Conservation (phyloP, 1,139 yeast species). For the Maudiozyma humilis region DNA sequence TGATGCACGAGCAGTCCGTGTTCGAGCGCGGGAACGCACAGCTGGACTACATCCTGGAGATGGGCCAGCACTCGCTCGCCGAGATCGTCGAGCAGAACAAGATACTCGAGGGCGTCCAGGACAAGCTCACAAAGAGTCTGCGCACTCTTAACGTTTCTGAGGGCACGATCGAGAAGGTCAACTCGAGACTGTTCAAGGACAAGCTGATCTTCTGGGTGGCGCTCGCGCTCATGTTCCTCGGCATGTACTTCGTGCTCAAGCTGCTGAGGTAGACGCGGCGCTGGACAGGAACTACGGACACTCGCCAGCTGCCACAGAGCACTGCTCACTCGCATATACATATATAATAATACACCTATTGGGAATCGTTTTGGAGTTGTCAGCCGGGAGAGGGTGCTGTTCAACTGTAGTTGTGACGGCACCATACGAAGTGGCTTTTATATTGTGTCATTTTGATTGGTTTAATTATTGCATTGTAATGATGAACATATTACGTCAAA, state of each 20-base stretch:
- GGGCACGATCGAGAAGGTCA: constrained; percentile 74
- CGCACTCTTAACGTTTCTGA: constrained; percentile 80
- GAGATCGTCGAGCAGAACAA: constrained; percentile 83
- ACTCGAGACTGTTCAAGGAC: constrained; percentile 80
- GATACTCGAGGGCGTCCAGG: constrained; percentile 54
- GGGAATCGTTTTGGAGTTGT: no score
- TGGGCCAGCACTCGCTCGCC: constrained; percentile 80
- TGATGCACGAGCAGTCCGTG: constrained; percentile 57
- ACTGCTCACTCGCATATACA: no score
- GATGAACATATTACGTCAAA: no score
- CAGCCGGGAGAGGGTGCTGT: no score
- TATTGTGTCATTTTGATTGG: no score
- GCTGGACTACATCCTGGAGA: constrained; percentile 79
- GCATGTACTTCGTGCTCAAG: constrained; percentile 62
- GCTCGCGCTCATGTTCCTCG: constrained; percentile 50
- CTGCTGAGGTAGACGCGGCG: constrained; percentile 52
- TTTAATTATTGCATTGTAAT: no score
- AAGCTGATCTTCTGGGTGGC: constrained; percentile 82
- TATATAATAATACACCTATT: no score
- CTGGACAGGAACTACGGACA: no score
- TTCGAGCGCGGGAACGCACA: constrained; percentile 69
- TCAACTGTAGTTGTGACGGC: no score
- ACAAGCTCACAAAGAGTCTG: constrained; percentile 59
- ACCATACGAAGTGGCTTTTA: no score
- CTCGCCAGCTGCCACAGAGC: no score